These are phyloP conservation scores for Syzygium malaccense DNA, from an alignment of 441 rosid genomes.

Conservation along the genomic window DNA sequence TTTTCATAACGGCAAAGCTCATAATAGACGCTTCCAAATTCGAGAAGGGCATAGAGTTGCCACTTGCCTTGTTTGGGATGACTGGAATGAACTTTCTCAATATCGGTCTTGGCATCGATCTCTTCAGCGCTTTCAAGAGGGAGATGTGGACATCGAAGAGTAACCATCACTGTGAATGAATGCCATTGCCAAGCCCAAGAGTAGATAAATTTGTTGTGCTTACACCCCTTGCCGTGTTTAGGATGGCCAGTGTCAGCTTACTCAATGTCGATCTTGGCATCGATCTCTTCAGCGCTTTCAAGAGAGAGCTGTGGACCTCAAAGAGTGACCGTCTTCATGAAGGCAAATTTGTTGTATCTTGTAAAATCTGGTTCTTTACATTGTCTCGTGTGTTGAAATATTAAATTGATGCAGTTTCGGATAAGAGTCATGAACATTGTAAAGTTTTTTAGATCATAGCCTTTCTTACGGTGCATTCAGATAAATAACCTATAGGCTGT, in stretches of 20 bases:
- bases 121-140: constrained; percentile 58
- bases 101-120: constrained; percentile 63
- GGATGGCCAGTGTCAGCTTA: constrained; percentile 81
- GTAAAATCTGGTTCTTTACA: background rate
- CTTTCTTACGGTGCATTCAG: background rate
- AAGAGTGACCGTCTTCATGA: constrained; percentile 13
- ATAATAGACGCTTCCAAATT: constrained; percentile 66
- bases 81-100: constrained; percentile 80
- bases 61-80: constrained; percentile 86
- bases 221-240: constrained; percentile 66
- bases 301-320: constrained; percentile 41
- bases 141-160: constrained; percentile 34
- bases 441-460: background rate
- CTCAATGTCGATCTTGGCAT: constrained; percentile 56
- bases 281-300: constrained; percentile 58
- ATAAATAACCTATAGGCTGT: background rate
- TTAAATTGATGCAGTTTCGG: background rate
- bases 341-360: background rate
- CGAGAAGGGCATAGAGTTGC: constrained; percentile 66
- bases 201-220: background rate
- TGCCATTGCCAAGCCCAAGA: background rate
- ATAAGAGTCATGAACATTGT: background rate
- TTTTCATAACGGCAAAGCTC: constrained; percentile 65
- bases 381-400: background rate
- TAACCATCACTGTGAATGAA: constrained; percentile 6